A percentile compares a stretch with the other conserved stretches of the same genome.
Evolutionary conservation across 2,329 filamentous ascomycete species (phyloP).

Genomic region (Pseudocercospora crystallina): DNA sequence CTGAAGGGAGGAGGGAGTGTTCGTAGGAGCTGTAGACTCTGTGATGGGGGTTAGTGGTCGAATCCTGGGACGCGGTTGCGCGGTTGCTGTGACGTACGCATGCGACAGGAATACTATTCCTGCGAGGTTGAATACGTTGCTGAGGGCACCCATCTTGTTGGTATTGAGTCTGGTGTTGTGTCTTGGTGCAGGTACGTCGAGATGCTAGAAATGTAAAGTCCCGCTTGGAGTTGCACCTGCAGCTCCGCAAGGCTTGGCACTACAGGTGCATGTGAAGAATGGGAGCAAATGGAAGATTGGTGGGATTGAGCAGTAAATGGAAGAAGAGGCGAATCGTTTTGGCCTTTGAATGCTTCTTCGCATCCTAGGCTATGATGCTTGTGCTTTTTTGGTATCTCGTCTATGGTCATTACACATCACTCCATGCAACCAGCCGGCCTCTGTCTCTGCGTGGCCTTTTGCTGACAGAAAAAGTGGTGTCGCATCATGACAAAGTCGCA

Average conservation of each 20-base stretch:
- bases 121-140: constrained; percentile 67
- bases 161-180: not conserved
- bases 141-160: constrained; percentile 66
- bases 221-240: no score
- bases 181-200: no score
- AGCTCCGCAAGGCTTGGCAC: no score
- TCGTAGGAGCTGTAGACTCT: constrained; percentile 98
- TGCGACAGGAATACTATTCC: constrained; percentile 80
- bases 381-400: not conserved
- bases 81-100: constrained; percentile 62
- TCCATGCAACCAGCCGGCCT: not conserved
- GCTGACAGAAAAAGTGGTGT: not conserved
- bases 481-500: constrained; percentile 1
- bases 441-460: not conserved
- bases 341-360: not conserved
- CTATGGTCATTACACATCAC: constrained; percentile 7
- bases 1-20: constrained; percentile 68
- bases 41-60: constrained; percentile 24
- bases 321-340: no score
- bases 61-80: not conserved
- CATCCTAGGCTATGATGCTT: not conserved
- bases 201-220: no score
- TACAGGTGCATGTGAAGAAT: no score
- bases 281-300: no score
- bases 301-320: no score